Percentiles rank a stretch among this genome's conserved stretches.
phyloP scores from a whole-genome alignment of 257 asterid species.

The Nicotiana tomentosiformis region DNA sequence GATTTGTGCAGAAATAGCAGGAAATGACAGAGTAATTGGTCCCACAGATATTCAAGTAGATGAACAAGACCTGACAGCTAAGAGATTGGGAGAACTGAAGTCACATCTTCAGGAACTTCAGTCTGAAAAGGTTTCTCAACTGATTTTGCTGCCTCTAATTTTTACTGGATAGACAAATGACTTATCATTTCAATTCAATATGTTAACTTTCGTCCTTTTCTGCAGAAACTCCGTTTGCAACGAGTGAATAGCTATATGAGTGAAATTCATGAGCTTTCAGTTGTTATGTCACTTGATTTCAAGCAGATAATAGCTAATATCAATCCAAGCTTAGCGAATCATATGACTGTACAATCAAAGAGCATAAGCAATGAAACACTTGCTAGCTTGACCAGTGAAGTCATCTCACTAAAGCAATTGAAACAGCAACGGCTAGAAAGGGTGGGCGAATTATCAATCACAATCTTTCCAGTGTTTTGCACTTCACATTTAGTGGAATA shows the following conservation, averaged over 20 bases:
- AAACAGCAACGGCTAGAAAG: slow-evolving; percentile 49
- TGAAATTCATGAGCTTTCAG: slow-evolving; percentile 54
- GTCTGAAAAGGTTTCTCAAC: slow-evolving; percentile 51
- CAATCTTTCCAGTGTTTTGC: background rate
- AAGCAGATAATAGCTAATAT: slow-evolving; percentile 51
- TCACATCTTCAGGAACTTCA: slow-evolving; percentile 65
- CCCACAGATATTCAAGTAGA: slow-evolving; percentile 37
- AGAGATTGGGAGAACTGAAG: slow-evolving; percentile 51
- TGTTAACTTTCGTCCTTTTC: background rate
- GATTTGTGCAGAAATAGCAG: slow-evolving; percentile 68
- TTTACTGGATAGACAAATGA: background rate
- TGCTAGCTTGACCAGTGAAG: slow-evolving; percentile 52
- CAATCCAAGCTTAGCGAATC: slow-evolving; percentile 50
- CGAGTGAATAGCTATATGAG: slow-evolving; percentile 40
- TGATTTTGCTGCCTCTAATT: background rate
- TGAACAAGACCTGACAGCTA: slow-evolving; percentile 57
- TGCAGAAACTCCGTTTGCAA: slow-evolving; percentile 67
- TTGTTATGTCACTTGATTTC: slow-evolving; percentile 64
- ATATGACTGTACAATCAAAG: slow-evolving; percentile 41
- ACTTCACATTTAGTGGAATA: background rate
- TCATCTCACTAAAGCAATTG: slow-evolving; percentile 57
- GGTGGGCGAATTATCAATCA: slow-evolving; percentile 38
- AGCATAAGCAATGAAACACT: slow-evolving; percentile 68
- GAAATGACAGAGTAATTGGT: slow-evolving; percentile 33
- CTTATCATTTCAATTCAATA: background rate